phyloP scores from a whole-genome alignment of 352 stramenopile genomes.

The Globisporangium yorkense region DNA sequence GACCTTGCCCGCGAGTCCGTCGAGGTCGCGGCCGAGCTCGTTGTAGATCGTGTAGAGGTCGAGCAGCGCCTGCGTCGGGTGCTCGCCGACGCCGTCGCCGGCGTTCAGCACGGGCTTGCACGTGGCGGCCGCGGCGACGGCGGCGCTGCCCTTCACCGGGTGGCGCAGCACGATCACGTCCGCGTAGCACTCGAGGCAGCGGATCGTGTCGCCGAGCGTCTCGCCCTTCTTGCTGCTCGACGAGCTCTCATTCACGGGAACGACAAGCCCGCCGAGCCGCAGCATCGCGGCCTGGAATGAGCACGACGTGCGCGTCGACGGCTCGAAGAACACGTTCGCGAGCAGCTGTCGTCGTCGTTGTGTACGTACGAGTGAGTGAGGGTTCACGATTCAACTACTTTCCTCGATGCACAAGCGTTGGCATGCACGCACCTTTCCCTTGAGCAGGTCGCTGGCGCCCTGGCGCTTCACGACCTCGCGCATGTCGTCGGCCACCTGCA shows the following conservation, averaged over 20 bases:
- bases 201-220: constrained; percentile 96
- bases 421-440: constrained; percentile 53
- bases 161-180: constrained; percentile 96
- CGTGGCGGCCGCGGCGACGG: constrained; percentile 67
- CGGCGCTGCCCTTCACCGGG: constrained; percentile 84
- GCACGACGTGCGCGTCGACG: constrained; percentile 96
- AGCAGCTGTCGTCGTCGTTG: constrained; percentile 60
- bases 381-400: background rate
- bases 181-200: constrained; percentile 94
- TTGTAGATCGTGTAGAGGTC: constrained; percentile 97
- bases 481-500: constrained; percentile 78
- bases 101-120: constrained; percentile 94
- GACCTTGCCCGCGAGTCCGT: constrained; percentile 75
- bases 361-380: background rate
- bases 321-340: constrained; percentile 98
- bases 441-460: constrained; percentile 68
- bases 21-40: constrained; percentile 62
- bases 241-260: constrained; percentile 92
- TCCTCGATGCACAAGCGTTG: background rate
- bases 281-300: constrained; percentile 98
- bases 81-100: constrained; percentile 95
- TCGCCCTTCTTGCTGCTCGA: constrained; percentile 98
- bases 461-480: constrained; percentile 73
- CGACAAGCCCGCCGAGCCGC: constrained; percentile 92
- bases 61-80: constrained; percentile 98